Percentiles rank a stretch among this genome's conserved stretches.
Conservation (phyloP, 2,329 filamentous ascomycete species). For the Colletotrichum aenigma region DNA sequence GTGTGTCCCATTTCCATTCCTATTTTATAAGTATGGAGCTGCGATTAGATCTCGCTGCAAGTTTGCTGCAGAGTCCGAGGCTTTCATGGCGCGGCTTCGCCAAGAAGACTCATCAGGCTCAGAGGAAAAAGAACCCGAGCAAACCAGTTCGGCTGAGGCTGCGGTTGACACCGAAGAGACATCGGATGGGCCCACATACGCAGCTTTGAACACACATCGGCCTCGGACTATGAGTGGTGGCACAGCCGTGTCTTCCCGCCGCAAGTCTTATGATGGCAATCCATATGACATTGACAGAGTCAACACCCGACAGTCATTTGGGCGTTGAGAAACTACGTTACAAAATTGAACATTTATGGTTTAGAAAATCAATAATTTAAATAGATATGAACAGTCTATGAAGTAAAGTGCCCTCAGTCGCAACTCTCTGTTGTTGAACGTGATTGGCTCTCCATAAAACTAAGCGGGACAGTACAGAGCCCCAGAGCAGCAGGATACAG, state of each 20-base stretch:
- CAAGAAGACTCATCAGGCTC: slow-evolving; percentile 9
- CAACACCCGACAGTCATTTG: background rate
- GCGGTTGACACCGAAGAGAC: background rate
- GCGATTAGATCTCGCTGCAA: slow-evolving; percentile 57
- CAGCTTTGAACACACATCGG: background rate
- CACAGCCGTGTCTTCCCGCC: background rate
- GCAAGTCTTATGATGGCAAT: background rate
- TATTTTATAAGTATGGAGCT: slow-evolving; percentile 75
- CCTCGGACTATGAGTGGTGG: background rate
- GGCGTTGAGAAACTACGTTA: background rate
- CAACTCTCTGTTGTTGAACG: background rate
- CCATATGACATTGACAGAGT: background rate
- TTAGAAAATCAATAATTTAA: background rate
- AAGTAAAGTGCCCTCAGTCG: background rate
- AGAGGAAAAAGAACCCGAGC: background rate
- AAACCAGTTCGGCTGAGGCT: slow-evolving; percentile 14
- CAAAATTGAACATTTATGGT: background rate
- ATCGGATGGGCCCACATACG: background rate
- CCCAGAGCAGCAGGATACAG: background rate
- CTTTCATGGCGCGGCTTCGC: slow-evolving; percentile 55
- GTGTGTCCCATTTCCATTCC: slow-evolving; percentile 75
- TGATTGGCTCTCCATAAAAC: background rate
- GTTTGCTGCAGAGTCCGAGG: slow-evolving; percentile 62
- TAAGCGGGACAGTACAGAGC: background rate
- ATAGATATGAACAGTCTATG: background rate